Conservation (phyloP, 768 basidiomycete genomes). For the Naganishia vishniacii region DNA sequence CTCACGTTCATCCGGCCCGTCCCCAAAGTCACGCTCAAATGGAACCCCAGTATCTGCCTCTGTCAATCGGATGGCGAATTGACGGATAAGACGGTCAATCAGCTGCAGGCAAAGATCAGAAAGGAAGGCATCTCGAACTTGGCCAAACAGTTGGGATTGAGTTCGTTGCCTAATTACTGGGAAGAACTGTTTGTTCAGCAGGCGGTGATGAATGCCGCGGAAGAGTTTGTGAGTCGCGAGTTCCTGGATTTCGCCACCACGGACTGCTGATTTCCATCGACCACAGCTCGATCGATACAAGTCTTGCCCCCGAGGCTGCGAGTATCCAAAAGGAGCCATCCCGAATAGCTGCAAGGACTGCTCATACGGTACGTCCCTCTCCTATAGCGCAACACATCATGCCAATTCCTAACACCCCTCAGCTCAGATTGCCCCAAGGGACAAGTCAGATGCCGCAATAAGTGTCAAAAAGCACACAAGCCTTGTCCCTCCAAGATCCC, state of each 20-base stretch:
- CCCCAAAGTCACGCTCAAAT: constrained; percentile 12
- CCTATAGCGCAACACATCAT: background rate
- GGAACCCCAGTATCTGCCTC: constrained; percentile 17
- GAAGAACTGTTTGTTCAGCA: constrained; percentile 12
- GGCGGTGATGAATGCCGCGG: constrained; percentile 5
- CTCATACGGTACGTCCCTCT: constrained; percentile 2
- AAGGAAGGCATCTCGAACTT: background rate
- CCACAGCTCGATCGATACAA: constrained; percentile 15
- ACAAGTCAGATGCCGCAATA: constrained; percentile 1
- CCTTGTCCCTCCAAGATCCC: background rate
- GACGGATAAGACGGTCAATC: background rate
- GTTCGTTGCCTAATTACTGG: background rate
- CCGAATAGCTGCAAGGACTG: constrained; percentile 10
- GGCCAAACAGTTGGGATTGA: constrained; percentile 2
- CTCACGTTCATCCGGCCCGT: constrained; percentile 13
- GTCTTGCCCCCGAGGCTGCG: constrained; percentile 17
- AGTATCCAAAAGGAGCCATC: constrained; percentile 3
- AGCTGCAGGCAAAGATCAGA: constrained; percentile 7
- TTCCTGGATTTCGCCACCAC: too few relatives aligned
- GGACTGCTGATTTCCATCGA: background rate
- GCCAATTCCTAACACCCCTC: background rate
- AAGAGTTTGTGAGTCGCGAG: constrained; percentile 16
- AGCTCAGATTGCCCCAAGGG: constrained; percentile 9
- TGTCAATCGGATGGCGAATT: constrained; percentile 8
- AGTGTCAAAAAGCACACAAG: constrained; percentile 1